A percentile compares a stretch with the other conserved stretches of the same genome.
These are phyloP conservation scores for Micractinium conductrix DNA, from an alignment of 139 green algal genomes.

Conservation along the genomic window DNA sequence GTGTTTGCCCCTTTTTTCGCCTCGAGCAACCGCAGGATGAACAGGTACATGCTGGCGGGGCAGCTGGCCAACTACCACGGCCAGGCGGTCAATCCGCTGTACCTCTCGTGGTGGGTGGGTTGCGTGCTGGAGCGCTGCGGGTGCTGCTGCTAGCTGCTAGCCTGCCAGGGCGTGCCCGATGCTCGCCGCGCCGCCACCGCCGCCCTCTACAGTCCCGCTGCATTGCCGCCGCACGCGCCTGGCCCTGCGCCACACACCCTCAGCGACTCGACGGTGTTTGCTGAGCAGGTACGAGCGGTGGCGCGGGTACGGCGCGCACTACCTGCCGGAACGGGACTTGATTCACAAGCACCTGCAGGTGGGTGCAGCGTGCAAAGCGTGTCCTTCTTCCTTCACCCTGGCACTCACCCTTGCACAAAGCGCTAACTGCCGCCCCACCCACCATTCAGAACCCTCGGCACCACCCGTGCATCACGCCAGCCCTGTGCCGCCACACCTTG, in stretches of 20 bases:
- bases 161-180: background rate
- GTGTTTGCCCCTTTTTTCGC: too few relatives aligned
- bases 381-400: too few relatives aligned
- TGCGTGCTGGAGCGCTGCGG: background rate
- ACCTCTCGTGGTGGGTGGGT: slow-evolving; percentile 44
- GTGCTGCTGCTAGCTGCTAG: background rate
- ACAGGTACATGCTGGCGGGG: slow-evolving; percentile 40
- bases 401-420: too few relatives aligned
- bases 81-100: slow-evolving; percentile 69
- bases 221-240: background rate
- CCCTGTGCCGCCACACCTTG: too few relatives aligned
- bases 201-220: background rate
- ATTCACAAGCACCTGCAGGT: slow-evolving; percentile 47
- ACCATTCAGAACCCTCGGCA: too few relatives aligned
- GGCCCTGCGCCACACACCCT: background rate
- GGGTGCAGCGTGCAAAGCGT: too few relatives aligned
- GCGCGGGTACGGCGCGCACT: slow-evolving; percentile 35
- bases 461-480: too few relatives aligned
- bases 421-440: too few relatives aligned
- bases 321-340: slow-evolving; percentile 49
- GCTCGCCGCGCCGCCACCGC: background rate
- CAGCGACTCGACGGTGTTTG: background rate
- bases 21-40: slow-evolving; percentile 40
- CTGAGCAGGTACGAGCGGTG: slow-evolving; percentile 53
- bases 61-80: slow-evolving; percentile 49